Base-by-base conservation (phyloP, 768 basidiomycete species). In the Podaxis sp. region DNA sequence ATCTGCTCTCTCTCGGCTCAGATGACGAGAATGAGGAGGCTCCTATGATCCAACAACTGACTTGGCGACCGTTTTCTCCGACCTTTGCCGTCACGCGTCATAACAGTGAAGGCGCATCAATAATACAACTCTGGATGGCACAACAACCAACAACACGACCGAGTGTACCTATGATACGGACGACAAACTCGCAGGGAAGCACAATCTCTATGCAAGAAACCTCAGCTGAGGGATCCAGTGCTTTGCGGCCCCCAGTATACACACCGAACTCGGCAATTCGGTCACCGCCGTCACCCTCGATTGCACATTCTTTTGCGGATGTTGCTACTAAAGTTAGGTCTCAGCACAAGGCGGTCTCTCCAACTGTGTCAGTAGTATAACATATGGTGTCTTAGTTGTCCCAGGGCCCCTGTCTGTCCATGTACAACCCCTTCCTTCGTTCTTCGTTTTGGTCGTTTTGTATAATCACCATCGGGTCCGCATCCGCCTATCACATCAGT, bases 51-150 rank as follows among this genome's bases (percentile, higher is more conserved):
- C 46, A 59, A 19, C 57, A 50, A 49, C 22, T 59, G 15, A 9
- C 57, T 15, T 59, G 57, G 57, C 38, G 57, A 33, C 47, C 49
- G 19, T 59, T 47, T 37, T 49, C 57, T 15, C 47, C 43, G 6
- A 59, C 57, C 9, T 59, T 59, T 9, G 57, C 57, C 17, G 19
- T 59, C 17, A 50, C 49, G 15, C 47, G 33, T 24, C 17, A 36
- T n/a, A 59, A 8, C 24, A n/a, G 13, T 33, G 46, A 50, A 37
- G 57, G 49, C 0, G 47, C 57, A 19, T 59, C 57, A 5, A 25
- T 50, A 11, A 50, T 59, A 36, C 57, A 59, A 49, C 57, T 59
- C 3, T 59, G 49, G 57, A 59, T 25, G 13, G 57, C 38, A 17
- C 15, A n/a, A 5, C n/a, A 49, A 17, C 46, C 27, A 17, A 17